Percentiles rank a stretch among this genome's conserved stretches.
Evolutionary conservation across 805 yeast species (phyloP).

Genomic region (Monosporozyma solicola): DNA sequence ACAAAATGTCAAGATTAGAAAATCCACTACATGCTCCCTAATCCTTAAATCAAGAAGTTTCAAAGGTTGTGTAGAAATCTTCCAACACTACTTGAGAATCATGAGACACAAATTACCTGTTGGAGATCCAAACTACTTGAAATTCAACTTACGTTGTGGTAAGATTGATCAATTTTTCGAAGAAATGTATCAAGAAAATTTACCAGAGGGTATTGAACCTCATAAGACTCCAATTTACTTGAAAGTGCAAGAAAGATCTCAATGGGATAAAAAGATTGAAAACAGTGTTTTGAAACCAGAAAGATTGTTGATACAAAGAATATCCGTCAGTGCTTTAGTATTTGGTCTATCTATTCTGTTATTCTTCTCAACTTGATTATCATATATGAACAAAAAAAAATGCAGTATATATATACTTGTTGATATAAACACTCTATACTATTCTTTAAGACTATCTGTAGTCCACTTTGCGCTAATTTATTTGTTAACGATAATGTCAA

Average conservation of each 20-base stretch:
- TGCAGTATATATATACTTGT: background rate
- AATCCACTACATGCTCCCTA: conserved; percentile 73
- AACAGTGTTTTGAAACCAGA: background rate
- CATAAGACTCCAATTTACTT: conserved; percentile 30
- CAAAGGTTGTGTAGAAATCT: conserved; percentile 66
- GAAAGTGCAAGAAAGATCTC: conserved; percentile 37
- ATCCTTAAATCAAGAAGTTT: conserved; percentile 67
- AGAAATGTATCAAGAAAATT: conserved; percentile 53
- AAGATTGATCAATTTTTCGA: conserved; percentile 86
- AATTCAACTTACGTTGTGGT: conserved; percentile 77
- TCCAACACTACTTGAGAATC: conserved; percentile 59
- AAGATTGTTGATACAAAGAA: background rate
- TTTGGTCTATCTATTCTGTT: background rate
- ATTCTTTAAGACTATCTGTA: too few species aligned
- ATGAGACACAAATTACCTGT: conserved; percentile 77
- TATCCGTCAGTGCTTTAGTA: background rate
- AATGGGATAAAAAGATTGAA: conserved; percentile 30
- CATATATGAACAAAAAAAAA: background rate
- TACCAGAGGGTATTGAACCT: conserved; percentile 47
- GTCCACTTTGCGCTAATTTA: too few species aligned
- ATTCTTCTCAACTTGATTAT: background rate
- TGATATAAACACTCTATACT: background rate
- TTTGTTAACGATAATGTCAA: too few species aligned
- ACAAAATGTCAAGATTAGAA: conserved; percentile 75
- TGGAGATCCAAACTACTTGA: conserved; percentile 76